Percentiles rank a stretch among this genome's conserved stretches.
Conservation (phyloP, 1,284 basidiomycete genomes). For the Cryptococcus jaspeensis region DNA sequence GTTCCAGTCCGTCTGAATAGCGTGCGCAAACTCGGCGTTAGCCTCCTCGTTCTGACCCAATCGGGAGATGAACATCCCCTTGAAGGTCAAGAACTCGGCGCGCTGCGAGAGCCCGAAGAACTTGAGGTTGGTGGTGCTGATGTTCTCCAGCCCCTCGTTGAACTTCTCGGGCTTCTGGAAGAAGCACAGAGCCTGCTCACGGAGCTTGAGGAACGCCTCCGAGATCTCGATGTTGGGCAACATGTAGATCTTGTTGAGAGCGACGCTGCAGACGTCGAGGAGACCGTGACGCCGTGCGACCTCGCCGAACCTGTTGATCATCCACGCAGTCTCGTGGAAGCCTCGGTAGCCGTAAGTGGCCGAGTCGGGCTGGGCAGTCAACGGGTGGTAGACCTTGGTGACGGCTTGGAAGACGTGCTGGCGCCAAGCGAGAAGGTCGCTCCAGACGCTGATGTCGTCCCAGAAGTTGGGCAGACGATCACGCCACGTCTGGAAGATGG, state of each 20-base stretch:
- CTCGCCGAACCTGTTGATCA: slow-evolving; percentile 99
- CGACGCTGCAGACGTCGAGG: slow-evolving; percentile 91
- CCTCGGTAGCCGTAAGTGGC: slow-evolving; percentile 91
- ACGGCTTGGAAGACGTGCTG: slow-evolving; percentile 90
- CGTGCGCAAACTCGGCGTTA: slow-evolving; percentile 87
- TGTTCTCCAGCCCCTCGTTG: slow-evolving; percentile 91
- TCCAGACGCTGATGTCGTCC: slow-evolving; percentile 99
- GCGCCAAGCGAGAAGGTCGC: slow-evolving; percentile 95
- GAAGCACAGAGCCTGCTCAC: slow-evolving; percentile 99
- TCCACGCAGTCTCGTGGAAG: slow-evolving; percentile 99
- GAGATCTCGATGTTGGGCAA: slow-evolving; percentile 99
- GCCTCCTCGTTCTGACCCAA: slow-evolving; percentile 87
- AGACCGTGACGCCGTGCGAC: slow-evolving; percentile 97
- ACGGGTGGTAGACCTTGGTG: slow-evolving; percentile 93
- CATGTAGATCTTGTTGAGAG: slow-evolving; percentile 96
- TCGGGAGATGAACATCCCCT: slow-evolving; percentile 97
- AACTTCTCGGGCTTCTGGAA: slow-evolving; percentile 95
- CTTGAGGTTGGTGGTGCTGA: slow-evolving; percentile 99
- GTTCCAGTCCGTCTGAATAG: slow-evolving; percentile 92
- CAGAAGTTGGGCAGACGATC: slow-evolving; percentile 93
- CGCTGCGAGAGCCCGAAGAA: slow-evolving; percentile 96
- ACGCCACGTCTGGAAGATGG: slow-evolving; percentile 94
- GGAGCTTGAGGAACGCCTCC: slow-evolving; percentile 96
- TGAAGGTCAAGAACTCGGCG: slow-evolving; percentile 98
- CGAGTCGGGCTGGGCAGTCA: slow-evolving; percentile 61